phyloP scores from a whole-genome alignment of 441 rosid genomes.

The Macaranga tanarius region DNA sequence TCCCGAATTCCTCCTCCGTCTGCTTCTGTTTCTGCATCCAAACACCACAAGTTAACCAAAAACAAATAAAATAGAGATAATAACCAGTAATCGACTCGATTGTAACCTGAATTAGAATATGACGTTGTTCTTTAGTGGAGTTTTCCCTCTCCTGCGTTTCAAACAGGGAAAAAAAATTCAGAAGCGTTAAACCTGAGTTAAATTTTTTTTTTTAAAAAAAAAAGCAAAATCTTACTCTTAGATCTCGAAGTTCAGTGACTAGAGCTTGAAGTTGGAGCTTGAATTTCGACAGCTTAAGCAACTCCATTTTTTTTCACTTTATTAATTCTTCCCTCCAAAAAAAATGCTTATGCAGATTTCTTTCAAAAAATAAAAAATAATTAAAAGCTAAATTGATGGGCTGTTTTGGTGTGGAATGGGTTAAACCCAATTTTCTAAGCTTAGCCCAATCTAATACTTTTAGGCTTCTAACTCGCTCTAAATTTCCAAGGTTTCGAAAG shows the following conservation, averaged over 20 bases:
- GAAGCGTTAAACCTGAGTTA: no score
- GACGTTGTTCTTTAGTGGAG: conserved; percentile 52
- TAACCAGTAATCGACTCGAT: not conserved
- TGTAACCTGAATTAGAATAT: conserved; percentile 49
- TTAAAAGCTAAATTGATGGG: no score
- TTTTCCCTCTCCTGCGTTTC: conserved; percentile 52
- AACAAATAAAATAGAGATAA: not conserved
- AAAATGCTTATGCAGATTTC: no score
- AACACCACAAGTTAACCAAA: conserved; percentile 16
- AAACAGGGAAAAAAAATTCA: not conserved
- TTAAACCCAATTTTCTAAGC: not conserved
- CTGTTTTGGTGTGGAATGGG: no score
- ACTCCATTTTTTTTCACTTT: conserved; percentile 46
- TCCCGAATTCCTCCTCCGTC: conserved; percentile 60
- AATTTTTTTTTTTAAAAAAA: not conserved
- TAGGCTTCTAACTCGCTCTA: not conserved
- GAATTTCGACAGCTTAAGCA: conserved; percentile 73
- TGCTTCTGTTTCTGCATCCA: conserved; percentile 64
- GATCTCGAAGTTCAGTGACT: conserved; percentile 57
- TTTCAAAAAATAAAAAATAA: no score
- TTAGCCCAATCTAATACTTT: not conserved
- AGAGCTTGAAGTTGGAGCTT: conserved; percentile 68
- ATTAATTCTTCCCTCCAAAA: conserved; percentile 20
- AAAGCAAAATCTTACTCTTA: conserved; percentile 40
- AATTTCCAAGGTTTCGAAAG: not conserved